A percentile compares a stretch with the other conserved stretches of the same genome.
Conservation (phyloP, 2,329 filamentous ascomycete genomes). For the Venturia oleaginea region DNA sequence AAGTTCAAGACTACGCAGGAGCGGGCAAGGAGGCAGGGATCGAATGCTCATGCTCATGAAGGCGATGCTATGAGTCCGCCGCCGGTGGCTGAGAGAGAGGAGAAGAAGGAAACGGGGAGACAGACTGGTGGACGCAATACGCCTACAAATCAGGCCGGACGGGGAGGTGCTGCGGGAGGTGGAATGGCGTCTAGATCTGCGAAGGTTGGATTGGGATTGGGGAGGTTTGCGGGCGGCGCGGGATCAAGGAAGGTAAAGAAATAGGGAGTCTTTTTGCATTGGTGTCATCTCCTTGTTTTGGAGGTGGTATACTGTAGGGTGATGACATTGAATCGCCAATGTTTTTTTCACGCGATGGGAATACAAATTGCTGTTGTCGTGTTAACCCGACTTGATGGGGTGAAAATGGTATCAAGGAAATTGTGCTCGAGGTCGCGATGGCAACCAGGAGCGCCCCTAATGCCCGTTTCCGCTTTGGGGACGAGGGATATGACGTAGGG, state of each 20-base stretch:
- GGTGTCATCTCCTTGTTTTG: not conserved
- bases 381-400: too few species aligned
- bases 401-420: too few species aligned
- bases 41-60: not conserved
- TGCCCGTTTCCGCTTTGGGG: not conserved
- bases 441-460: not conserved
- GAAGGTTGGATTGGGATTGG: conserved; percentile 35
- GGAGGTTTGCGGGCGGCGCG: conserved; percentile 32
- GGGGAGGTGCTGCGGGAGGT: conserved; percentile 9
- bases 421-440: not conserved
- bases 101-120: not conserved
- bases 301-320: not conserved
- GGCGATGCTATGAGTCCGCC: not conserved
- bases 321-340: too few species aligned
- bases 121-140: not conserved
- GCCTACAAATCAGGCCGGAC: not conserved
- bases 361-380: too few species aligned
- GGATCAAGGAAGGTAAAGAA: conserved; percentile 24
- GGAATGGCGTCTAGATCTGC: conserved; percentile 24
- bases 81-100: conserved; percentile 11
- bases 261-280: not conserved
- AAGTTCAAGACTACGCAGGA: conserved; percentile 93
- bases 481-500: not conserved
- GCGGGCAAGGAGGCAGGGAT: conserved; percentile 52
- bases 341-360: too few species aligned